Evolutionary conservation across 2,329 filamentous ascomycete genomes (phyloP).

Genomic region (Hymenoscyphus infarciens): DNA sequence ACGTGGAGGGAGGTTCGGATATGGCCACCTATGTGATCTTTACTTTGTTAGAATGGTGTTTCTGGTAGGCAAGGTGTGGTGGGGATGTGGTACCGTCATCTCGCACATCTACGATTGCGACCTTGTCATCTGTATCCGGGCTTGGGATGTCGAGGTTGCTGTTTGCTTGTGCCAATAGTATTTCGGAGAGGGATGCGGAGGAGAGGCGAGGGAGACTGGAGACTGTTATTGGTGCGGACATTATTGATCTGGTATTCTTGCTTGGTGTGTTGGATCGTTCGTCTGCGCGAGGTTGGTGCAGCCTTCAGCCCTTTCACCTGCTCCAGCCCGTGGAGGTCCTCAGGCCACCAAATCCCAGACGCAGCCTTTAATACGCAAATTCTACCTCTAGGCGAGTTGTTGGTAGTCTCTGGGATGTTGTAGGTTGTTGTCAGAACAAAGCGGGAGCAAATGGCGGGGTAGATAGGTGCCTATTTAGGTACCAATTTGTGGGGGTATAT

Average conservation of each 20-base stretch:
- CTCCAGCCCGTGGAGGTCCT: too few species aligned
- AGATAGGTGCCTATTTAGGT: too few species aligned
- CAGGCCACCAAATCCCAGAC: too few species aligned
- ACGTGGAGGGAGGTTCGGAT: conserved; percentile 75
- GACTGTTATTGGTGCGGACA: conserved; percentile 26
- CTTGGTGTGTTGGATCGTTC: background rate
- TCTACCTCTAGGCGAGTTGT: too few species aligned
- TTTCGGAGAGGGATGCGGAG: conserved; percentile 29
- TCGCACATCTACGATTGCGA: conserved; percentile 84
- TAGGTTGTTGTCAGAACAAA: too few species aligned
- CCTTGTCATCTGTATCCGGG: conserved; percentile 28
- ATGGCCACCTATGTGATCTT: conserved; percentile 88
- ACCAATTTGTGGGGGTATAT: too few species aligned
- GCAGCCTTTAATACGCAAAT: background rate
- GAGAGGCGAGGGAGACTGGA: conserved; percentile 33
- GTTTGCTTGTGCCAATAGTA: conserved; percentile 28
- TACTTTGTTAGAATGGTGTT: background rate
- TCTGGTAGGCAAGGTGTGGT: background rate
- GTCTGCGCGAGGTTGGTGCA: too few species aligned
- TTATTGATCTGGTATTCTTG: conserved; percentile 15
- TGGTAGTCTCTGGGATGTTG: too few species aligned
- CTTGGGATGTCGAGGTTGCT: conserved; percentile 28
- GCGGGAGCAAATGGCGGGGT: too few species aligned
- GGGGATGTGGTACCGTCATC: conserved; percentile 60
- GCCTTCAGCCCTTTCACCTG: too few species aligned